Percentiles rank a stretch among this genome's conserved stretches.
Evolutionary conservation across 2,329 filamentous ascomycete species (phyloP).

Genomic region (Colletotrichum sp.): DNA sequence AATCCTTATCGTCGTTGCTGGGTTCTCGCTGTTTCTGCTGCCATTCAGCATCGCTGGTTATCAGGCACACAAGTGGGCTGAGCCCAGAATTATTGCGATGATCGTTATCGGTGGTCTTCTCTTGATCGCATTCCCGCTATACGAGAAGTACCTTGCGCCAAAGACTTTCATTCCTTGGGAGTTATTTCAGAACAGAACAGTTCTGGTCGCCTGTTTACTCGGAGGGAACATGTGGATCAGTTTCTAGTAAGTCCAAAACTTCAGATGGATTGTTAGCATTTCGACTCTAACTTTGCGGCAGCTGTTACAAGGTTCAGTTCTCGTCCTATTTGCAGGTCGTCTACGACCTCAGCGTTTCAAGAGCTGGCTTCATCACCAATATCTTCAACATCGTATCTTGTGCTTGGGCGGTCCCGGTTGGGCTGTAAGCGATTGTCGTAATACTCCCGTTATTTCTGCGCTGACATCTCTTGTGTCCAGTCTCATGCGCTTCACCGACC

Average conservation of each 20-base stretch:
- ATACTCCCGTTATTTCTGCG: too few species aligned
- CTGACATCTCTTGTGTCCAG: not conserved
- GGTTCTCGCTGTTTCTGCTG: constrained; percentile 58
- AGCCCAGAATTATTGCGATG: constrained; percentile 50
- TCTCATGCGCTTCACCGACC: constrained; percentile 34
- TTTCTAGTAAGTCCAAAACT: constrained; percentile 24
- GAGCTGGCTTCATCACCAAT: constrained; percentile 34
- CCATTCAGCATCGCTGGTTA: constrained; percentile 59
- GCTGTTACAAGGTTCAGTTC: constrained; percentile 42
- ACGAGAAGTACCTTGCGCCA: constrained; percentile 52
- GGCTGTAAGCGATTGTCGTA: constrained; percentile 25
- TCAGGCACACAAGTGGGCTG: constrained; percentile 45
- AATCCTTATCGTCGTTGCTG: constrained; percentile 52
- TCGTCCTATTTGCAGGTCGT: constrained; percentile 46
- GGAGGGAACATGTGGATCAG: constrained; percentile 29
- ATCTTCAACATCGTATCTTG: constrained; percentile 40
- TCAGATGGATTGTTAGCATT: not conserved
- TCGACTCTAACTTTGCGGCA: not conserved
- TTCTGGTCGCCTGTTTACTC: constrained; percentile 29
- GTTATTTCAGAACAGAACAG: constrained; percentile 35
- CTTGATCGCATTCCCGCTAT: not conserved
- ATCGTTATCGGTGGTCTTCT: constrained; percentile 16
- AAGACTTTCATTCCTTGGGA: constrained; percentile 52
- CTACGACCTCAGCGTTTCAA: constrained; percentile 27
- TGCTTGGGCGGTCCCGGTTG: constrained; percentile 43